Percentiles rank a stretch among this genome's conserved stretches.
Conservation (phyloP, 2,329 filamentous ascomycete species). For the Pezicula rhizophila region DNA sequence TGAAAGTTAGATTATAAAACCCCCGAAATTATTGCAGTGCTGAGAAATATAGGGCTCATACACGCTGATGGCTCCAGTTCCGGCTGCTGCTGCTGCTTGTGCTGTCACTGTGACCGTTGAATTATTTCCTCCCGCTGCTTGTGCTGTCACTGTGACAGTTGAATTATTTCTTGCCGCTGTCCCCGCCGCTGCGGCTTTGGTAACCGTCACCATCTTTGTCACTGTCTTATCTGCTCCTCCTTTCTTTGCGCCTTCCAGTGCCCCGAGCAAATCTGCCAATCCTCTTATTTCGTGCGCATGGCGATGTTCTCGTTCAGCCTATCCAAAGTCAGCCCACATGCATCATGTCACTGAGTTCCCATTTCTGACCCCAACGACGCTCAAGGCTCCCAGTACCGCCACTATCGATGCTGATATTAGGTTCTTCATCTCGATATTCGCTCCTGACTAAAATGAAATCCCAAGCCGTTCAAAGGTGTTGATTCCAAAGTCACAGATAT, state of each 20-base stretch:
- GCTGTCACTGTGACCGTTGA: slow-evolving; percentile 22
- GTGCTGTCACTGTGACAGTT: slow-evolving; percentile 22
- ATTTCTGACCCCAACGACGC: slow-evolving; percentile 17
- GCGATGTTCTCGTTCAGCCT: slow-evolving; percentile 3
- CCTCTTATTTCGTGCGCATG: slow-evolving; percentile 8
- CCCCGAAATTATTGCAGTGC: background rate
- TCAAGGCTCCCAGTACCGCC: slow-evolving; percentile 12
- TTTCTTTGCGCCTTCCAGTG: slow-evolving; percentile 9
- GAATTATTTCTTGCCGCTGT: slow-evolving; percentile 16
- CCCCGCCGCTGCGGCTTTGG: slow-evolving; percentile 23
- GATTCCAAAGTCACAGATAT: slow-evolving; percentile 10
- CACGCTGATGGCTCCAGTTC: slow-evolving; percentile 9
- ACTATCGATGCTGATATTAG: slow-evolving; percentile 16
- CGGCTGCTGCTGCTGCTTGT: slow-evolving; percentile 14
- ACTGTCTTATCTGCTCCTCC: slow-evolving; percentile 2
- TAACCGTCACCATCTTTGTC: slow-evolving; percentile 26
- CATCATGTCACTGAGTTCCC: background rate
- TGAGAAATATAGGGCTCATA: background rate
- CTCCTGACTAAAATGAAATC: slow-evolving; percentile 2
- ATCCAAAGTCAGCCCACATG: slow-evolving; percentile 7
- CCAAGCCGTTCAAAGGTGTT: background rate
- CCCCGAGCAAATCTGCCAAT: slow-evolving; percentile 17
- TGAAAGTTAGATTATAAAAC: slow-evolving; percentile 3
- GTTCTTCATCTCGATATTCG: slow-evolving; percentile 15
- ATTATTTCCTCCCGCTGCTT: slow-evolving; percentile 16